These are phyloP conservation scores for Leishmania tarentolae DNA, from an alignment of 208 protist genomes.

Conservation along the genomic window DNA sequence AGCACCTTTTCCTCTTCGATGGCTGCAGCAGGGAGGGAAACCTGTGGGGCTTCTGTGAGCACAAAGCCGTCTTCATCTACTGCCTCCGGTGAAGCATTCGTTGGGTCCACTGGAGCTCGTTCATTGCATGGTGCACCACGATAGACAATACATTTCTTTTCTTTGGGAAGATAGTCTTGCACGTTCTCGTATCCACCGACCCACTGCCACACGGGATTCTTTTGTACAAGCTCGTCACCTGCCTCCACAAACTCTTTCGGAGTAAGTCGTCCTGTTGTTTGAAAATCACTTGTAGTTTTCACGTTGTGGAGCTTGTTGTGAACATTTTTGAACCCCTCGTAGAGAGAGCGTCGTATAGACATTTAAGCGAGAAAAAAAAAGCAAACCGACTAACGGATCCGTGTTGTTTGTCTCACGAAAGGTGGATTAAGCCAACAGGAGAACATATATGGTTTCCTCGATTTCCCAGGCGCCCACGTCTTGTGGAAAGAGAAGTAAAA, in stretches of 20 bases:
- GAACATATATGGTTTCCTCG: not conserved
- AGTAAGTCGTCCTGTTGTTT: constrained; percentile 63
- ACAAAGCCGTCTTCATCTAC: constrained; percentile 62
- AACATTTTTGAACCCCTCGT: constrained; percentile 63
- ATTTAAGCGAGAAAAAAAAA: constrained; percentile 5
- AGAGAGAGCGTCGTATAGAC: constrained; percentile 41
- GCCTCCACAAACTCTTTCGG: constrained; percentile 94
- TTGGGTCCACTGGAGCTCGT: constrained; percentile 34
- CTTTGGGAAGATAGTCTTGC: constrained; percentile 87
- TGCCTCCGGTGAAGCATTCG: constrained; percentile 3
- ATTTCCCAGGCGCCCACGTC: not conserved
- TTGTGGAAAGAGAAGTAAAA: not conserved
- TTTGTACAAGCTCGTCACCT: constrained; percentile 94
- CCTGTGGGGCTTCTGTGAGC: constrained; percentile 32
- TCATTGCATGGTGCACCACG: constrained; percentile 54
- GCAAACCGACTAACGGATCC: not conserved
- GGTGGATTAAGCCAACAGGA: not conserved
- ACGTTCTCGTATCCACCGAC: constrained; percentile 76
- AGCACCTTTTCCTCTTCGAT: constrained; percentile 42
- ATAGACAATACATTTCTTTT: constrained; percentile 97
- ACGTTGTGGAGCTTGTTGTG: constrained; percentile 56
- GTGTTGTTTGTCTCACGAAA: not conserved
- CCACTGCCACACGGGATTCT: constrained; percentile 97
- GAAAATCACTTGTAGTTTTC: constrained; percentile 56
- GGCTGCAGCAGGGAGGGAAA: constrained; percentile 4